phyloP scores from a whole-genome alignment of 2,329 filamentous ascomycete species.

The Grosmannia clavigera region DNA sequence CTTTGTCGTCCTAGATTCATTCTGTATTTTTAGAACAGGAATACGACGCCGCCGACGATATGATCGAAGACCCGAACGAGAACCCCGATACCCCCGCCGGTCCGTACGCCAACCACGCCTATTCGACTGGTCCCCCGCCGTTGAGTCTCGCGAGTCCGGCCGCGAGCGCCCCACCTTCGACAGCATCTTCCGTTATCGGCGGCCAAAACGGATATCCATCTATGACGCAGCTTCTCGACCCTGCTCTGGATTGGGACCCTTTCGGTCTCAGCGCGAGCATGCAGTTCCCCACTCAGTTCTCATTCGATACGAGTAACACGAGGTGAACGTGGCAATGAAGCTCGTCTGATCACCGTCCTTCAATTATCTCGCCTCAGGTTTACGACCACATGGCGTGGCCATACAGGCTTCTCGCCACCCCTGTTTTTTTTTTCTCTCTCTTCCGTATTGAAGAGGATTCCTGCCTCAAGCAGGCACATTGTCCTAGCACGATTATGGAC shows the following conservation, averaged over 20 bases:
- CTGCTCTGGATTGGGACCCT: conserved; percentile 82
- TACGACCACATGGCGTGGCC: not conserved
- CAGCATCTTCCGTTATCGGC: conserved; percentile 8
- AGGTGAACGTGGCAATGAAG: conserved; percentile 16
- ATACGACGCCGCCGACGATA: conserved; percentile 81
- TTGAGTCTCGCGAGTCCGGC: conserved; percentile 27
- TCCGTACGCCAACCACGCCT: conserved; percentile 48
- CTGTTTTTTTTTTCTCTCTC: not conserved
- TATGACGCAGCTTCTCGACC: conserved; percentile 55
- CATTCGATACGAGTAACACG: conserved; percentile 53
- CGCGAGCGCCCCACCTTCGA: conserved; percentile 11
- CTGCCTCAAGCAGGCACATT: not conserved
- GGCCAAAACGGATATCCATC: conserved; percentile 53
- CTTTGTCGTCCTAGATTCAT: conserved; percentile 59
- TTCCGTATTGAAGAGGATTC: not conserved
- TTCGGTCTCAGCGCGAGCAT: conserved; percentile 90
- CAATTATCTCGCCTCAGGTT: not conserved
- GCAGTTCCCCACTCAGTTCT: conserved; percentile 82
- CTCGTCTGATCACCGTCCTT: not conserved
- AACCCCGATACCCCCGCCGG: conserved; percentile 46
- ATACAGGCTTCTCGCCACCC: not conserved
- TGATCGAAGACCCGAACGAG: conserved; percentile 72
- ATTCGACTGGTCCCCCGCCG: conserved; percentile 29
- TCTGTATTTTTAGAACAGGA: conserved; percentile 74
- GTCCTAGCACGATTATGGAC: not conserved